These are phyloP conservation scores for Bipolaris victoriae DNA, from an alignment of 2,329 filamentous ascomycete genomes.

Conservation along the genomic window DNA sequence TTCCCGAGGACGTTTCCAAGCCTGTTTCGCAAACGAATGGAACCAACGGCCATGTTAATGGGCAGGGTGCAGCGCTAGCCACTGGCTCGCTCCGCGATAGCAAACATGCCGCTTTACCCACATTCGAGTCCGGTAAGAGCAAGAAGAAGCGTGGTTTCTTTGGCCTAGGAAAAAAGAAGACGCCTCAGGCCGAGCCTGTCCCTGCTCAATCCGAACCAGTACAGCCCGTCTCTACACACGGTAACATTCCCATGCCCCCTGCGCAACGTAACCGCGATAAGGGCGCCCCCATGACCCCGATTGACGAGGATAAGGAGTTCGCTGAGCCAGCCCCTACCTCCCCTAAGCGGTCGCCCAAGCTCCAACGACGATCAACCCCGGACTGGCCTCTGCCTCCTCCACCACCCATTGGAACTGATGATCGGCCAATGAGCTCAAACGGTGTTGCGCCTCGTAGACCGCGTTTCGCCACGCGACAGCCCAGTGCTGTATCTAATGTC, in stretches of 20 bases:
- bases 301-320: slow-evolving; percentile 43
- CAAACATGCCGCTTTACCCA: slow-evolving; percentile 42
- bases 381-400: slow-evolving; percentile 58
- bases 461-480: slow-evolving; percentile 33
- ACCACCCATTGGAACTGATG: slow-evolving; percentile 34
- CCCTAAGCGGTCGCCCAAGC: slow-evolving; percentile 48
- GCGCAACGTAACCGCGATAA: slow-evolving; percentile 32
- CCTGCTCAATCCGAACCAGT: slow-evolving; percentile 39
- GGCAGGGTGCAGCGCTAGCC: slow-evolving; percentile 41
- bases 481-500: slow-evolving; percentile 23
- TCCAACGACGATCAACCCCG: slow-evolving; percentile 57
- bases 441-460: slow-evolving; percentile 31
- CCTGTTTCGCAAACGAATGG: slow-evolving; percentile 23
- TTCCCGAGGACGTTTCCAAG: slow-evolving; percentile 18
- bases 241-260: slow-evolving; percentile 41
- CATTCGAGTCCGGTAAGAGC: slow-evolving; percentile 38
- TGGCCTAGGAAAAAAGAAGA: slow-evolving; percentile 68
- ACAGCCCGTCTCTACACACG: slow-evolving; percentile 38
- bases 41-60: slow-evolving; percentile 17
- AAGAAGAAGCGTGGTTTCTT: slow-evolving; percentile 54
- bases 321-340: slow-evolving; percentile 17
- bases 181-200: slow-evolving; percentile 37
- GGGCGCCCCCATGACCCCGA: slow-evolving; percentile 40
- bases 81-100: slow-evolving; percentile 50
- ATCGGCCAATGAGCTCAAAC: slow-evolving; percentile 42